Base-by-base conservation (phyloP, 805 yeast species). In the Lipomyces yamanashiensis region DNA sequence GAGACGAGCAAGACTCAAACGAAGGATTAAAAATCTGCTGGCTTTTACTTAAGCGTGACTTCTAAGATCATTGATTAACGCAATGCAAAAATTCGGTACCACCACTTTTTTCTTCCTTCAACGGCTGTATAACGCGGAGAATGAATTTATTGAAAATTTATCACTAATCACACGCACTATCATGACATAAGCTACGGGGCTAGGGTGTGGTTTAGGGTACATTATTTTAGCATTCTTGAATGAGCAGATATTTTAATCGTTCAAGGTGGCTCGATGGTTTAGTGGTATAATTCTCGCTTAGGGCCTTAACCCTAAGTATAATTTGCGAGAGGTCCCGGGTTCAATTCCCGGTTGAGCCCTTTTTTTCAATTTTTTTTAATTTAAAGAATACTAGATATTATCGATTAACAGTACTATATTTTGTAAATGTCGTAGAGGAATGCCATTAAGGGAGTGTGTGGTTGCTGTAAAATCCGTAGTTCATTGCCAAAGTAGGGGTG, bases 271-370 rank as follows among this genome's bases (percentile, higher is more conserved):
- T 73, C 75, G 75, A 73, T 72, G 75, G 75, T 72, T 72, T 72
- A 72, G 75, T 72, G 75, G 75, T 72, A 72, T 72, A 72, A 72
- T 72, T 72, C 75, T 72, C 75, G 75, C 75, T 72, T 72, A 72
- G 75, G 75, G 75, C 66, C 50, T 63, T 57, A 39, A 70, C 73
- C 62, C 71, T 72, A 67, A 72, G 74, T 54, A 47, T 64, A 68
- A 66, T 57, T 65, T 72, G 75, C 75, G 75, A 72, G 75, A 72
- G 75, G 75, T 72, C 75, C 75, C 75, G 75, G 75, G 75, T 72
- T 72, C 75, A 72, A 72, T 72, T 72, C 75, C 75, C 75, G 75
- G 75, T 73, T 71, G 75, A 73, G 75, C 75, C 75, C 75, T 45
- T 70, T 72, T 71, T 61, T 44, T 21, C 15, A 10, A 7, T 17